Evolutionary conservation across 352 stramenopile species (phyloP).

Genomic region (Phytophthora litchii): DNA sequence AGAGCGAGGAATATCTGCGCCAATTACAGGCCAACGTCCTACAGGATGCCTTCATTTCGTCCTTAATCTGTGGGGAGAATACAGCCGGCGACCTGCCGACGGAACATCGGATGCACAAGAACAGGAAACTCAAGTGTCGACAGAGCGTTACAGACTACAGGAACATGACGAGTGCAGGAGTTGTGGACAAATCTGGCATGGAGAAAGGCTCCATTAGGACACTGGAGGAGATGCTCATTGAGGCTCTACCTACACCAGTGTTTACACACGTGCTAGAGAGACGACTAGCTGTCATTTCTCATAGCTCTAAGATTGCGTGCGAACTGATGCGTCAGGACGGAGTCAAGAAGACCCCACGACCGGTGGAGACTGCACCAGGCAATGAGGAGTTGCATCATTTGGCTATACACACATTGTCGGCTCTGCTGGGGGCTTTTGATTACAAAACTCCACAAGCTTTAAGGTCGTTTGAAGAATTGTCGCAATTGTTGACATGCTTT

Average conservation of each 20-base stretch:
- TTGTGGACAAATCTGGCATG: conserved; percentile 70
- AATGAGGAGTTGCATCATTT: conserved; percentile 84
- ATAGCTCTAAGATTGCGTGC: conserved; percentile 73
- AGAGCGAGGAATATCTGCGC: conserved; percentile 77
- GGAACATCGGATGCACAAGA: conserved; percentile 88
- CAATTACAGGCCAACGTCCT: conserved; percentile 79
- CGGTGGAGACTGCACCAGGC: conserved; percentile 37
- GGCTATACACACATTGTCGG: conserved; percentile 80
- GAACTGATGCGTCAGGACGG: conserved; percentile 60
- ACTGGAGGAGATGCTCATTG: conserved; percentile 84
- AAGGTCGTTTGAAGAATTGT: conserved; percentile 79
- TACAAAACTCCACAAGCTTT: conserved; percentile 53
- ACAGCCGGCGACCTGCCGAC: conserved; percentile 75
- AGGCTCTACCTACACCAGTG: conserved; percentile 74
- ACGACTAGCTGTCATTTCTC: conserved; percentile 79
- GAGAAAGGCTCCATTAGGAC: conserved; percentile 79
- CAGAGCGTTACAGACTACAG: conserved; percentile 81
- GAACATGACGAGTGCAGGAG: conserved; percentile 85
- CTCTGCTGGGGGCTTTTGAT: conserved; percentile 76
- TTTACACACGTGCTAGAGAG: conserved; percentile 82
- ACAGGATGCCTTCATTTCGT: conserved; percentile 80
- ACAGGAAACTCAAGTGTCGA: conserved; percentile 79
- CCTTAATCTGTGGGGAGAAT: conserved; percentile 79
- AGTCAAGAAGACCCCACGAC: conserved; percentile 42
- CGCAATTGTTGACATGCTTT: conserved; percentile 76